A percentile compares a stretch with the other conserved stretches of the same genome.
These are phyloP conservation scores for Blastomyces parvus DNA, from an alignment of 2,329 filamentous ascomycete species.

Conservation along the genomic window DNA sequence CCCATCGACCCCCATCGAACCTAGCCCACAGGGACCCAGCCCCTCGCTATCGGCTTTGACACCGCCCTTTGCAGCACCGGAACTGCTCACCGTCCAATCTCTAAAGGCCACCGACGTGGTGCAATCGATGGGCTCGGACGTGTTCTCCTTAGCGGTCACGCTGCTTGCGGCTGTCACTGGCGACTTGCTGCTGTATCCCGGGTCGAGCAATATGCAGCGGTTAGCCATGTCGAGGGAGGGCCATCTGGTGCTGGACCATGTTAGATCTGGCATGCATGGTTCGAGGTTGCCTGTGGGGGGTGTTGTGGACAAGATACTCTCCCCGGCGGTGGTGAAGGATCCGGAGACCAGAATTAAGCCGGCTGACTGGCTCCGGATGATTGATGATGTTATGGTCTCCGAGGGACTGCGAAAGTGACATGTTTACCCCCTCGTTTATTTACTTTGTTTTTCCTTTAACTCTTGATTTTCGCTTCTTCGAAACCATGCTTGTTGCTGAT, in stretches of 20 bases:
- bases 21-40: slow-evolving; percentile 13
- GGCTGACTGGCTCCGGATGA: slow-evolving; percentile 25
- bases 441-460: no score
- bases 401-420: not conserved
- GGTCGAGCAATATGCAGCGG: slow-evolving; percentile 31
- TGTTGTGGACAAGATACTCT: slow-evolving; percentile 31
- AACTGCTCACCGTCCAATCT: slow-evolving; percentile 30
- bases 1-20: slow-evolving; percentile 9
- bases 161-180: slow-evolving; percentile 38
- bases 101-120: slow-evolving; percentile 24
- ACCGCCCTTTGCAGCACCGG: slow-evolving; percentile 38
- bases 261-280: slow-evolving; percentile 30
- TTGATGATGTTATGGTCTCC: slow-evolving; percentile 3
- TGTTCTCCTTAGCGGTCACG: slow-evolving; percentile 40
- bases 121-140: slow-evolving; percentile 34
- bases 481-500: not conserved
- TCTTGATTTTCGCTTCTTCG: not conserved
- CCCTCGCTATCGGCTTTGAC: slow-evolving; percentile 32
- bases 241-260: slow-evolving; percentile 35
- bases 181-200: slow-evolving; percentile 36
- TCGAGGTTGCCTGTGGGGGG: slow-evolving; percentile 33
- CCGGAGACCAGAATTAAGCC: slow-evolving; percentile 26
- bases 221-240: slow-evolving; percentile 38
- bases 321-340: slow-evolving; percentile 33
- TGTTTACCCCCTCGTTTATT: no score